Base-by-base conservation (phyloP, 1,139 yeast genomes). In the Debaryomycetaceae sp. region DNA sequence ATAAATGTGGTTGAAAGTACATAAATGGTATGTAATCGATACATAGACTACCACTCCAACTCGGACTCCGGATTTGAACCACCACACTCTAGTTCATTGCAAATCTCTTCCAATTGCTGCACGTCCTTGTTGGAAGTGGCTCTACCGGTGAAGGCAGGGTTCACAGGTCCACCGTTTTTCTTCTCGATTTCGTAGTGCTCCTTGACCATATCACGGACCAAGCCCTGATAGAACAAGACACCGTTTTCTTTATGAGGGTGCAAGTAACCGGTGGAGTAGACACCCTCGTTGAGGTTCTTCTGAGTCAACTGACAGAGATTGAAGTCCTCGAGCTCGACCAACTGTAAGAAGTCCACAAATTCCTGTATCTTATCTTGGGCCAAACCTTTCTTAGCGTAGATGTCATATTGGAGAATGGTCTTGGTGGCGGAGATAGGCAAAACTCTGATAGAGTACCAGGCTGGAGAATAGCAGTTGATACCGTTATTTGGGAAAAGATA, bases 391-490 rank as follows among this genome's bases (percentile, higher is more conserved):
- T 80, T 80, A 47, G 84, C 76, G 63, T 75, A 80, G 45, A 80
- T 77, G 55, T 80, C 84, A 55, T 80, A 80, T 56, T 79, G 83
- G 53, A 80, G 68, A 31, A 80, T 66, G 13, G 84, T 80, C 54
- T 72, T 79, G 37, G 71, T 68, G 8, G 84, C 79, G 37, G 72
- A 56, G 20, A 75, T 57, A 35, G 85, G 85, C 49, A 80, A 66
- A 3, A 80, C 84, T 55, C 84, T 66, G 50, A 80, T 80, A 4
- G 82, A 75, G 60, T 80, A 80, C 83, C 83, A 80, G 6, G 84
- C 84, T 49, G 84, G 84, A 0, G 84, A 80, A 57, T 80, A 80
- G 56, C 85, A 80, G 60, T 80, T 80, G 57, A 80, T 60, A 37
- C 84, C 84, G 53, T 78, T 78, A 45, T 70, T 76, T 43, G 85